Percentiles rank a stretch among this genome's conserved stretches.
These are phyloP conservation scores for Aspergillus bombycis DNA, from an alignment of 2,329 filamentous ascomycete genomes.

Conservation along the genomic window DNA sequence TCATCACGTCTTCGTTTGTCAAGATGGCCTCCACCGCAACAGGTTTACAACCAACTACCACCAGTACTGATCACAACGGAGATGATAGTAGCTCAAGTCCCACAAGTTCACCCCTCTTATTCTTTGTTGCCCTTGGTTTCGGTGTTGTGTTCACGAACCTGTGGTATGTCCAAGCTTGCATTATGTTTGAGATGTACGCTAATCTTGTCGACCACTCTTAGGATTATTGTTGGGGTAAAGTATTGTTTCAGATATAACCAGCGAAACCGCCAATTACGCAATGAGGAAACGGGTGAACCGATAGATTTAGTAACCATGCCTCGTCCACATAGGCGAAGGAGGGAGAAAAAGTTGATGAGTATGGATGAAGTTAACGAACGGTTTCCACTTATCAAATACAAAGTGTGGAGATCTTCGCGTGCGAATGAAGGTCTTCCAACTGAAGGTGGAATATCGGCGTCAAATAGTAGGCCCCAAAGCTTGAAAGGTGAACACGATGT, in stretches of 20 bases:
- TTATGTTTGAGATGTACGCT: background rate
- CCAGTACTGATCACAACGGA: slow-evolving; percentile 29
- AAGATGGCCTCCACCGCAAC: slow-evolving; percentile 35
- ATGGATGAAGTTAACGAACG: slow-evolving; percentile 99
- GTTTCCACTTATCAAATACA: slow-evolving; percentile 96
- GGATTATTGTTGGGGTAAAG: slow-evolving; percentile 99
- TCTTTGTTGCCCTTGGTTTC: slow-evolving; percentile 95
- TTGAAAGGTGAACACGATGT: slow-evolving; percentile 65
- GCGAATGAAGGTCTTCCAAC: slow-evolving; percentile 83
- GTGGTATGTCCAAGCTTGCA: slow-evolving; percentile 68
- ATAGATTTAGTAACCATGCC: slow-evolving; percentile 88
- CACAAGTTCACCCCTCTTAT: slow-evolving; percentile 76
- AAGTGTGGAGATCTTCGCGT: slow-evolving; percentile 84
- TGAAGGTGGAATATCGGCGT: slow-evolving; percentile 77
- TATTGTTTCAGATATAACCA: slow-evolving; percentile 99
- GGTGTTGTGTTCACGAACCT: slow-evolving; percentile 98
- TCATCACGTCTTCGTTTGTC: slow-evolving; percentile 1
- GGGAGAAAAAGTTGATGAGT: slow-evolving; percentile 98
- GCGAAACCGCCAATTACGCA: slow-evolving; percentile 77
- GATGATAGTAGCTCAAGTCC: slow-evolving; percentile 49
- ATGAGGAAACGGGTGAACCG: slow-evolving; percentile 79
- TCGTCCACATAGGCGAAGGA: slow-evolving; percentile 78
- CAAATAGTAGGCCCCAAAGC: slow-evolving; percentile 71
- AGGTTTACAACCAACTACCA: slow-evolving; percentile 29
- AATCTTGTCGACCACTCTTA: slow-evolving; percentile 43